phyloP scores from a whole-genome alignment of 352 stramenopile species.

The Phytophthora nicotianae region DNA sequence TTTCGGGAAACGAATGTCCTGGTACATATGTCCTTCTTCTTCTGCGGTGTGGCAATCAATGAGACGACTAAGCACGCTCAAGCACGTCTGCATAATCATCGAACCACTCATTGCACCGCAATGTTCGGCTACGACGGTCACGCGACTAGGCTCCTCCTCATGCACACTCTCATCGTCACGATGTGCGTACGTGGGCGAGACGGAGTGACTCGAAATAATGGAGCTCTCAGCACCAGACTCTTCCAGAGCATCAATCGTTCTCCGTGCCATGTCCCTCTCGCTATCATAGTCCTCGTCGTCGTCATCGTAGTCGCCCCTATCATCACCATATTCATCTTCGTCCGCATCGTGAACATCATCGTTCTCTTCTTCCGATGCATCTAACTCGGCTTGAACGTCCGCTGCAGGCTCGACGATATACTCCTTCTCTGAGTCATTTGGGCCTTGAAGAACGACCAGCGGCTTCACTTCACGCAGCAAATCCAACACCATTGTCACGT shows the following conservation, averaged over 20 bases:
- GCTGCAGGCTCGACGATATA: slow-evolving; percentile 66
- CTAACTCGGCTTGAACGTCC: slow-evolving; percentile 57
- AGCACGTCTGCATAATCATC: slow-evolving; percentile 90
- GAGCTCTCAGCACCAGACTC: slow-evolving; percentile 58
- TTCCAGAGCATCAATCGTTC: slow-evolving; percentile 75
- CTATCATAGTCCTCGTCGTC: slow-evolving; percentile 46
- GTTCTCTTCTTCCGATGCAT: slow-evolving; percentile 66
- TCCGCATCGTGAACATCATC: slow-evolving; percentile 38
- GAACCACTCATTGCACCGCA: slow-evolving; percentile 80
- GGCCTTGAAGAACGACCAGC: slow-evolving; percentile 66
- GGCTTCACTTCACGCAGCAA: slow-evolving; percentile 82
- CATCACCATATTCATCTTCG: slow-evolving; percentile 46
- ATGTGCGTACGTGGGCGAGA: slow-evolving; percentile 42
- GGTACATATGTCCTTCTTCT: slow-evolving; percentile 79
- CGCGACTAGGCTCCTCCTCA: slow-evolving; percentile 53
- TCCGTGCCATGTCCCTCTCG: slow-evolving; percentile 48
- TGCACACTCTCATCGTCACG: slow-evolving; percentile 38
- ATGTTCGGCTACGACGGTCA: slow-evolving; percentile 80
- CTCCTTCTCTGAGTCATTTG: slow-evolving; percentile 70
- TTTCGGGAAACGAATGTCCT: slow-evolving; percentile 81
- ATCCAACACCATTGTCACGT: slow-evolving; percentile 78
- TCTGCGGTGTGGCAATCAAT: slow-evolving; percentile 86
- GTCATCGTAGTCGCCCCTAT: slow-evolving; percentile 46
- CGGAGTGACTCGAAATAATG: slow-evolving; percentile 36
- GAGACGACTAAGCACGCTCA: slow-evolving; percentile 81